Evolutionary conservation across 306 rosid species (phyloP).

Genomic region (Prinsepia uniflora): DNA sequence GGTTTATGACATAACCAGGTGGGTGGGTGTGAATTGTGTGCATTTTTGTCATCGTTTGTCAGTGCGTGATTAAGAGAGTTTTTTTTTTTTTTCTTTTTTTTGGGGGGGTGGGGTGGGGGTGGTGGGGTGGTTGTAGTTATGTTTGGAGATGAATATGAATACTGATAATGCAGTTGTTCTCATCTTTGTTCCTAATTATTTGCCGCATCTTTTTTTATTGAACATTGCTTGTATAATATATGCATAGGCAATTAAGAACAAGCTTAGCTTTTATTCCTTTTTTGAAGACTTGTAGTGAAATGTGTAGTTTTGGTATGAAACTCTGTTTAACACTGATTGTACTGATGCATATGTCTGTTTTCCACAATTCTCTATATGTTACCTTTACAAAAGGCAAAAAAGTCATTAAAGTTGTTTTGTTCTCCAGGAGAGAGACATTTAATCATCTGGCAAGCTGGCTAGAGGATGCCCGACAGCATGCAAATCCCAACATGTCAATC

Average conservation of each 20-base stretch:
- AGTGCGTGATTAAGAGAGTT: neutral
- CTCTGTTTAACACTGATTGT: neutral
- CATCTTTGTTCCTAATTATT: no score
- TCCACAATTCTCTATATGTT: slow-evolving; percentile 7
- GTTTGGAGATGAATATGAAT: no score
- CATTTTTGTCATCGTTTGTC: neutral
- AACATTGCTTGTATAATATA: no score
- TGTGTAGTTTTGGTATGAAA: neutral
- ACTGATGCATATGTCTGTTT: neutral
- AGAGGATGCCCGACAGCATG: slow-evolving; percentile 99
- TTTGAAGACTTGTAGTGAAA: no score
- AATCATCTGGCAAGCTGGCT: slow-evolving; percentile 89
- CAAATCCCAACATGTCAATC: slow-evolving; percentile 92
- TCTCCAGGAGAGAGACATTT: slow-evolving; percentile 85
- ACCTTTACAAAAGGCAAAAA: slow-evolving; percentile 13
- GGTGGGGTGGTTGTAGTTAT: no score
- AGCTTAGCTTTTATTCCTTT: no score
- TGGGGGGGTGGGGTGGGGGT: no score
- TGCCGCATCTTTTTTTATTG: no score
- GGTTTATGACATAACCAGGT: slow-evolving; percentile 97
- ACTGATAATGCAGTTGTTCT: no score
- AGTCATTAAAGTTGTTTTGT: slow-evolving; percentile 6
- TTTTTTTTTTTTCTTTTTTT: no score
- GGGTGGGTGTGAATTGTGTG: slow-evolving; percentile 11
- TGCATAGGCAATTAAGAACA: no score